Conservation (phyloP, 2,329 filamentous ascomycete genomes). For the Cadophora gregata region DNA sequence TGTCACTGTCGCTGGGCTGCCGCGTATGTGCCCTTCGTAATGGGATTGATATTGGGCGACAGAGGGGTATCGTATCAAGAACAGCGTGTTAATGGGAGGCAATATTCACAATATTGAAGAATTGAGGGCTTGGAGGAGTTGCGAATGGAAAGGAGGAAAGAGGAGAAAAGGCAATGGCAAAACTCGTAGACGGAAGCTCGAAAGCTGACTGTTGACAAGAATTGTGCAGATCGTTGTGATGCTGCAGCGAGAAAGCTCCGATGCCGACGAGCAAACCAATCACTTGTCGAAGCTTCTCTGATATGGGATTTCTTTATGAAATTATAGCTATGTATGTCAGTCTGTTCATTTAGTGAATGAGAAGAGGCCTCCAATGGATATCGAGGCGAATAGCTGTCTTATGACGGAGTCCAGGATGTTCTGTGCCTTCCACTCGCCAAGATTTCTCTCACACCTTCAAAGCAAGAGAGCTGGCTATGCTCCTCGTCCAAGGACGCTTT, state of each 20-base stretch:
- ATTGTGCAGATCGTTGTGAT: neutral
- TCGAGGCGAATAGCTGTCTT: too few species aligned
- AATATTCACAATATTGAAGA: neutral
- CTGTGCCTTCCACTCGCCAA: too few species aligned
- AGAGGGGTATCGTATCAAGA: neutral
- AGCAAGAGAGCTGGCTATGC: too few species aligned
- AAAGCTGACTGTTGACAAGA: neutral
- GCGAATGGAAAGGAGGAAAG: constrained; percentile 6
- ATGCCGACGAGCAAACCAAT: neutral
- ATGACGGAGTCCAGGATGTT: too few species aligned
- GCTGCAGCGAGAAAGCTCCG: neutral
- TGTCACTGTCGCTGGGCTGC: too few species aligned
- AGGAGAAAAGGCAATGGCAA: neutral
- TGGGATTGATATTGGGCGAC: neutral
- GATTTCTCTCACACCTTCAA: too few species aligned
- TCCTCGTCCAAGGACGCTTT: too few species aligned
- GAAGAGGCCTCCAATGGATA: too few species aligned
- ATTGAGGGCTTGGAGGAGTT: neutral
- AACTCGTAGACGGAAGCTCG: neutral
- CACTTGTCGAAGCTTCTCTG: too few species aligned
- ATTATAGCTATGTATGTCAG: too few species aligned
- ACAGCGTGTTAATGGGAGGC: neutral
- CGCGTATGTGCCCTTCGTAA: neutral
- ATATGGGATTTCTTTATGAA: too few species aligned
- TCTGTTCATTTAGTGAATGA: too few species aligned